These are phyloP conservation scores for Heliamphora pulchella DNA, from an alignment of 179 eudicot genomes.

Conservation along the genomic window DNA sequence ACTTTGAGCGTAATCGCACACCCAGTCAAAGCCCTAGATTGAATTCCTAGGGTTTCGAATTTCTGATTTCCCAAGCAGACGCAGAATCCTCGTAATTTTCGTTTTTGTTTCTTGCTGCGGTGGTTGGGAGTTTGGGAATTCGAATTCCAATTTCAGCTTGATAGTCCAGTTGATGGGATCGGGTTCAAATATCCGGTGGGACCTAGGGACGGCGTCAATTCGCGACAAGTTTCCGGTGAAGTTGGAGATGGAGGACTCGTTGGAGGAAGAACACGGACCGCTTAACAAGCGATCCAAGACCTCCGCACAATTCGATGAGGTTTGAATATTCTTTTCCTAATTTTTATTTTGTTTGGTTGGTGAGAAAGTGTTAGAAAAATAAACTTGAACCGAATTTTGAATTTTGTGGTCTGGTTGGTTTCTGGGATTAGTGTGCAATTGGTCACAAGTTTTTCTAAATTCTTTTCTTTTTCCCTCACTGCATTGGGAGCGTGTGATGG, in stretches of 20 bases:
- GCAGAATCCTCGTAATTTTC: background rate
- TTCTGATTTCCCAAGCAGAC: background rate
- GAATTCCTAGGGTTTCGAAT: slow-evolving; percentile 3
- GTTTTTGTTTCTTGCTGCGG: background rate
- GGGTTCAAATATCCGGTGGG: slow-evolving; percentile 12
- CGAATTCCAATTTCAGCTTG: background rate
- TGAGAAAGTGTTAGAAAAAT: background rate
- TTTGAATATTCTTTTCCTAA: no score
- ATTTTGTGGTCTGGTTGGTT: background rate
- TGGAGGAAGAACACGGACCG: slow-evolving; percentile 38
- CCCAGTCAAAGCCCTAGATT: background rate
- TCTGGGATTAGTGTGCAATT: background rate
- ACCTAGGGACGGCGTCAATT: background rate
- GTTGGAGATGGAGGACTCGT: slow-evolving; percentile 35
- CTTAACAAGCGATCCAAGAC: slow-evolving; percentile 31
- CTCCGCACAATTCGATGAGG: background rate
- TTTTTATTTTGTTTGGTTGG: no score
- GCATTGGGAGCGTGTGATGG: no score
- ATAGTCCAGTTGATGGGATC: slow-evolving; percentile 33
- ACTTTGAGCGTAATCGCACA: background rate
- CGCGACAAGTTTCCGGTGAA: slow-evolving; percentile 27
- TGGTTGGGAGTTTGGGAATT: background rate
- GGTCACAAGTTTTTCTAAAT: no score
- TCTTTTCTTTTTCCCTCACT: no score
- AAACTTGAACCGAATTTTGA: background rate